Evolutionary conservation across 2,329 filamentous ascomycete species (phyloP).

Genomic region (Dothiorella sarmentorum): DNA sequence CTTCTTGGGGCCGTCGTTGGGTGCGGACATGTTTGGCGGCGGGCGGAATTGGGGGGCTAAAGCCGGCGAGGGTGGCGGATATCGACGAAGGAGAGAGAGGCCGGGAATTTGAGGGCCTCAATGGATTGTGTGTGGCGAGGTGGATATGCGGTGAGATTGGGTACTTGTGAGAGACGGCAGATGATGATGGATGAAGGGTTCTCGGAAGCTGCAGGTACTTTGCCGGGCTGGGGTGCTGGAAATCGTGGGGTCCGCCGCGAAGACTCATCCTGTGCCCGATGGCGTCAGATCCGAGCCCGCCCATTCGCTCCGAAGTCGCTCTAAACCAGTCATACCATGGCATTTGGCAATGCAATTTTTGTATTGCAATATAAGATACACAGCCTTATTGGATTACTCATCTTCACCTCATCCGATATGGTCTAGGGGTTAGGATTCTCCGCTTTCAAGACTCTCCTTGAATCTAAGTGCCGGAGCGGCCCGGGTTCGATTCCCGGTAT

Average conservation of each 20-base stretch:
- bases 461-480: conserved; percentile 5
- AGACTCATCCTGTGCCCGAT: conserved; percentile 17
- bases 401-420: conserved; percentile 15
- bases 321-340: too few species aligned
- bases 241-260: conserved; percentile 14
- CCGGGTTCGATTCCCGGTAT: conserved; percentile 19
- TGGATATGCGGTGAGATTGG: not conserved
- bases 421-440: conserved; percentile 18
- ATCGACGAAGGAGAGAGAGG: not conserved
- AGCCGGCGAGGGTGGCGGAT: not conserved
- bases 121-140: not conserved
- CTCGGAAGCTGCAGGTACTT: conserved; percentile 16
- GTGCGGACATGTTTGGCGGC: conserved; percentile 8
- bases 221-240: conserved; percentile 3
- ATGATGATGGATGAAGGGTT: conserved; percentile 1
- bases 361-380: not conserved
- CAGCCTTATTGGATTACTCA: not conserved
- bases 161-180: not conserved
- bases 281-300: conserved; percentile 11
- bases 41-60: not conserved
- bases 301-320: conserved; percentile 18
- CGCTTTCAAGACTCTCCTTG: not conserved
- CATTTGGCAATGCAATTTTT: too few species aligned
- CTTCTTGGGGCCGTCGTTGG: conserved; percentile 14
- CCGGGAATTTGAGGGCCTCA: not conserved